Evolutionary conservation across 202 grass and related monocot genomes (phyloP), one percentile per base, ranked within the genome.

Genomic region (Dendrocalamus latiflorus): DNA sequence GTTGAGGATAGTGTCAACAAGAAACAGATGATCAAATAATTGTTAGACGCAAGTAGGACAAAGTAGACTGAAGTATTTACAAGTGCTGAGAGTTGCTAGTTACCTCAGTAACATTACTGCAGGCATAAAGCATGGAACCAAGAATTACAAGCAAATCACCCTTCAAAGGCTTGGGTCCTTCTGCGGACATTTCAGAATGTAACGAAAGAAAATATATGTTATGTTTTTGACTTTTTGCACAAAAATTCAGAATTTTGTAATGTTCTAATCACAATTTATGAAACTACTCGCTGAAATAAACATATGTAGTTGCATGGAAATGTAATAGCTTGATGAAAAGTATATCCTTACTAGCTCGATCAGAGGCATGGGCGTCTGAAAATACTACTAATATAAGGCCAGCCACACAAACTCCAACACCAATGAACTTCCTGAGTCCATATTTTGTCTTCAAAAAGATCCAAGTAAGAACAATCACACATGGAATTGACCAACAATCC

Each of bases 71-170:
- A 60, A 63, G 56, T 77, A 14, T 41, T 82, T 80, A 64, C 5
- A 8, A 13, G 18, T 72, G 15, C 1, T 58, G 33, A 61, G 5
- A 72, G 22, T 74, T 74, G 17, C 80, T 80, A 9, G 1, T 61
- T 90, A 93, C 96, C 96, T 98, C 96, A 20, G 90, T 91, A 86
- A 95, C 96, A 87, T 98, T 98, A 50, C 90, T 89, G 67, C 87
- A 77, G 24, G 96, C 96, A 86, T 95, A 98, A 80, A 93, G 78
- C 70, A 92, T 93, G 33, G 91, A 74, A 18, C 96, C 92, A 51
- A 80, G 8, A 78, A 95, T 89, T 63, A 98, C 87, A 69, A 98
- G 65, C 74, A 92, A 36, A 82, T 98, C 96, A 65, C 96, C 93
- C 86, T 88, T 92, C 81, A 98, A 53, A 53, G 96, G 96, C 21